Evolutionary conservation across 768 basidiomycete species (phyloP).

Genomic region (Nidula microcarpa): DNA sequence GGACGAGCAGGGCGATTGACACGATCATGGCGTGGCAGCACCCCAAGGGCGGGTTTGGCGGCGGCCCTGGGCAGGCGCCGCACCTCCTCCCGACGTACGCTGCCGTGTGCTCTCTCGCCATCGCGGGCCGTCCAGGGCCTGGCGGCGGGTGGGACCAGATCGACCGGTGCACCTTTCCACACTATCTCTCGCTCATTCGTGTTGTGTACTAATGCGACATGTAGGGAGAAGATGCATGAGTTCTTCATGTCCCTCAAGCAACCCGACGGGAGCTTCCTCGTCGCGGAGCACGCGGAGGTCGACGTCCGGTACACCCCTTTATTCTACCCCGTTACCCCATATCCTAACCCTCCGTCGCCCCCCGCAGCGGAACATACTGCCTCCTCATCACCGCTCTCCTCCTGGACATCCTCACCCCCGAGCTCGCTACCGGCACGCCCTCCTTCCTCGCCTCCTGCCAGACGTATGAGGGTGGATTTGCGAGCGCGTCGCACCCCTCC

Average conservation of each 20-base stretch:
- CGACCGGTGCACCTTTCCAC: slow-evolving; percentile 51
- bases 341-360: neutral
- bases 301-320: slow-evolving; percentile 73
- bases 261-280: slow-evolving; percentile 89
- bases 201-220: neutral
- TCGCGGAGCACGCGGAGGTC: slow-evolving; percentile 84
- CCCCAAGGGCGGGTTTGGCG: slow-evolving; percentile 86
- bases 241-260: slow-evolving; percentile 94
- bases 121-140: slow-evolving; percentile 70
- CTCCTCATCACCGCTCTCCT: slow-evolving; percentile 80
- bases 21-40: slow-evolving; percentile 84
- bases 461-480: slow-evolving; percentile 97
- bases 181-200: neutral
- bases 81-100: slow-evolving; percentile 93
- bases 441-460: slow-evolving; percentile 87
- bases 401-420: slow-evolving; percentile 85
- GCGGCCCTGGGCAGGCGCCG: slow-evolving; percentile 84
- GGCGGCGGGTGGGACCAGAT: slow-evolving; percentile 86
- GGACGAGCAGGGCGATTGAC: slow-evolving; percentile 58
- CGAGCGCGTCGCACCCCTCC: slow-evolving; percentile 73
- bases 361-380: slow-evolving; percentile 85
- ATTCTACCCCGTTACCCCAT: no score
- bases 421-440: slow-evolving; percentile 72
- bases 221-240: slow-evolving; percentile 71
- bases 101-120: slow-evolving; percentile 77